Conservation (phyloP, 164 flowering plant species). For the Umbellularia californica region DNA sequence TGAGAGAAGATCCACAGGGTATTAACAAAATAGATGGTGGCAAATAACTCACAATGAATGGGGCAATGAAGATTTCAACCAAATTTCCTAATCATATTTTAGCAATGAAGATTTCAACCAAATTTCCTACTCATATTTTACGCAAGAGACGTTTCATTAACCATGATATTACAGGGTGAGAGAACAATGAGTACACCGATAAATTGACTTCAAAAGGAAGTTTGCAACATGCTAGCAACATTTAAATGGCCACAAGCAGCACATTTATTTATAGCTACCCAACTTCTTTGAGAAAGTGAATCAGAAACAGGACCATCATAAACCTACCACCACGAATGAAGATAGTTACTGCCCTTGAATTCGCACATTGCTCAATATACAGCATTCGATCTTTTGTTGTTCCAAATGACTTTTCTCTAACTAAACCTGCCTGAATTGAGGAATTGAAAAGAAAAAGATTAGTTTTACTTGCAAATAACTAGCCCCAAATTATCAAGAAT, state of each 20-base stretch:
- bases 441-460: background rate
- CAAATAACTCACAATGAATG: background rate
- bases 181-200: background rate
- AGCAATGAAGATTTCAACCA: background rate
- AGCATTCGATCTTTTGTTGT: constrained; percentile 97
- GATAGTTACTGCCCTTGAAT: constrained; percentile 87
- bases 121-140: background rate
- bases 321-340: constrained; percentile 87
- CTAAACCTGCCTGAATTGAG: constrained; percentile 77
- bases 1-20: background rate
- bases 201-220: background rate
- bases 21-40: background rate
- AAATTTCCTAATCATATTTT: background rate
- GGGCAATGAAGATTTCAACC: background rate
- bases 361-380: constrained; percentile 96
- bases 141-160: background rate
- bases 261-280: background rate
- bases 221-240: background rate
- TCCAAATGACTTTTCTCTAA: constrained; percentile 91
- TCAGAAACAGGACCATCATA: background rate
- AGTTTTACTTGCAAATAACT: background rate
- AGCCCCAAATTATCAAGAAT: background rate
- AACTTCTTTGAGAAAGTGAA: background rate
- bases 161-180: background rate
- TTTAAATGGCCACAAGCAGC: background rate